phyloP scores from a whole-genome alignment of 768 basidiomycete species.

The Panellus pusillus region DNA sequence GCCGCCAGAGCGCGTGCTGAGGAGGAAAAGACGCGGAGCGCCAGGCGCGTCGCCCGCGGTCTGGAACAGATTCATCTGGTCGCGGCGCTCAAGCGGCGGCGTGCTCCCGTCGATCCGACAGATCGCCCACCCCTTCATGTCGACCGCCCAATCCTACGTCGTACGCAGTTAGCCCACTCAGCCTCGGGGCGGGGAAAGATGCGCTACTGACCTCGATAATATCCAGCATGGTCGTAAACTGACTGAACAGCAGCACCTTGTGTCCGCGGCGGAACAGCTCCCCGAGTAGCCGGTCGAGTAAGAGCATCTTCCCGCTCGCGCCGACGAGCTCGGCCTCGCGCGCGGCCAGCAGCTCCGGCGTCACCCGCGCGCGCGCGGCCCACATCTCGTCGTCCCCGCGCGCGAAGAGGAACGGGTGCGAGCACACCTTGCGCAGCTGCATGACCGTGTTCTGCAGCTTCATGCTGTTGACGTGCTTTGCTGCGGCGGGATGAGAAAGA shows the following conservation, averaged over 20 bases:
- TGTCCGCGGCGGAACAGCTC: conserved; percentile 79
- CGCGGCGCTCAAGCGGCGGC: conserved; percentile 74
- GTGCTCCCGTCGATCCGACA: conserved; percentile 94
- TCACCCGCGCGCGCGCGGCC: neutral
- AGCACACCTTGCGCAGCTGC: conserved; percentile 96
- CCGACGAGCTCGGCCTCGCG: conserved; percentile 81
- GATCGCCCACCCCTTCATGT: conserved; percentile 77
- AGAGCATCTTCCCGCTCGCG: conserved; percentile 95
- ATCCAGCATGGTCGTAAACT: conserved; percentile 96
- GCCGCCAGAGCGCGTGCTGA: conserved; percentile 80
- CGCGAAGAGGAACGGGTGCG: conserved; percentile 85
- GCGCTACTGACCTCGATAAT: conserved; percentile 73
- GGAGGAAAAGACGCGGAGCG: conserved; percentile 73
- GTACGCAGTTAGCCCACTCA: neutral
- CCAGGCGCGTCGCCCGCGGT: conserved; percentile 57
- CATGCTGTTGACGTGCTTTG: conserved; percentile 88
- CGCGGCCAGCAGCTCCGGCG: conserved; percentile 35
- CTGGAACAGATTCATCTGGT: conserved; percentile 87
- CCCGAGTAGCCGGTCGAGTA: conserved; percentile 83
- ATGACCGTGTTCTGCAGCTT: conserved; percentile 92
- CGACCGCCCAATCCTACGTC: conserved; percentile 81
- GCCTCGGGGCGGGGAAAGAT: neutral
- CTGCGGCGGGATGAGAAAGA: conserved; percentile 35
- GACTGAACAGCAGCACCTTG: conserved; percentile 86
- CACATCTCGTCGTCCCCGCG: conserved; percentile 9